Base-by-base conservation (phyloP, 441 rosid genomes). In the Populus hybrid region DNA sequence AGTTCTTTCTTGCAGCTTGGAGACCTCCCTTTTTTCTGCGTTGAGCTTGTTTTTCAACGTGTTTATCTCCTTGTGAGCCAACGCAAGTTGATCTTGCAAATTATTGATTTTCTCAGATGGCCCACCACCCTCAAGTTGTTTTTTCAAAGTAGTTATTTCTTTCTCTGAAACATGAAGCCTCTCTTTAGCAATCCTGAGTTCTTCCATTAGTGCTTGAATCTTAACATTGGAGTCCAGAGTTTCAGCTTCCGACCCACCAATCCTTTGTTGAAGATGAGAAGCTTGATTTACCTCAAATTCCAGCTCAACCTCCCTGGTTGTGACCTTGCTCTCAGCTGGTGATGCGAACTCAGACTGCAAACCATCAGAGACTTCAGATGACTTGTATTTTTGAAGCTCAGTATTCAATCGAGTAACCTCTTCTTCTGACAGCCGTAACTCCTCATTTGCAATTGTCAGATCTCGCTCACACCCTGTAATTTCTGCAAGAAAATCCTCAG, bases 1-100 rank as follows among this genome's bases (percentile, higher is more conserved):
- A 38, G 89, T 80, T 78, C 95, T 92, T 84, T 90, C 95, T 66
- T 85, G 90, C 75, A 95, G 80, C 89, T 91, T 94, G 46, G 83
- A 74, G 9, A 89, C 91, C 86, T 90, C 94, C 81, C 83, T 87
- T 84, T 80, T 91, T 84, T 94, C 92, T 0, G 83, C 65, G 30
- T 84, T 87, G 73, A 85, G 79, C 85, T 88, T 91, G 72, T 86
- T 74, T 84, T 85, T 89, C 87, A 88, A 83, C 0, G 79, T 26
- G 18, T 73, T 75, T 16, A 79, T 53, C 7, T 92, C 99, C 72
- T 87, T 89, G 42, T 84, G 85, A 67, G 90, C 88, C 76, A 75
- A 75, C 67, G 84, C 86, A 14, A 93, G 88, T 84, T 92, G 90
- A 69, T 82, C 80, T 76, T 86, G 86, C 83, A 91, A 81, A 64